A percentile compares a stretch with the other conserved stretches of the same genome.
These are phyloP conservation scores for Polytrichum commune DNA, from an alignment of 225 moss, liverwort and hornwort species.

Conservation along the genomic window DNA sequence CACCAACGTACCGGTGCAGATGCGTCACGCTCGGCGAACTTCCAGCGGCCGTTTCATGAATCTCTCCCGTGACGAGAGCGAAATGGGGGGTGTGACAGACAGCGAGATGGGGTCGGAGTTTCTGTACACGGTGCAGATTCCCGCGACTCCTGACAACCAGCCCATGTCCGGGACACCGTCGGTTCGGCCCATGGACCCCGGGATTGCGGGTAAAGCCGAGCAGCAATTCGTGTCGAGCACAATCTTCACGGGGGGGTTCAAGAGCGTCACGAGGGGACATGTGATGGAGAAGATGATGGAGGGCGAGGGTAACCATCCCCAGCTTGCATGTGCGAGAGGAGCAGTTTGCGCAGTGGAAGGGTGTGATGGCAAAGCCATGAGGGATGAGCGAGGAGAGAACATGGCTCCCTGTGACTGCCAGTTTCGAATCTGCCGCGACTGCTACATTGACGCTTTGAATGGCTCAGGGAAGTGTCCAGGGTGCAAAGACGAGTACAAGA, in stretches of 20 bases:
- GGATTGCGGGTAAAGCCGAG: slow-evolving; percentile 51
- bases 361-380: slow-evolving; percentile 67
- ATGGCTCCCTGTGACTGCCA: slow-evolving; percentile 74
- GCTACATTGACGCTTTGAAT: slow-evolving; percentile 77
- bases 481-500: slow-evolving; percentile 79
- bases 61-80: slow-evolving; percentile 67
- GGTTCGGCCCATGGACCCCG: slow-evolving; percentile 38
- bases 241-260: slow-evolving; percentile 91
- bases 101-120: slow-evolving; percentile 86
- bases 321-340: slow-evolving; percentile 43
- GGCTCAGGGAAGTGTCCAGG: slow-evolving; percentile 73
- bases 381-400: slow-evolving; percentile 62
- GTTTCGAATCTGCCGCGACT: slow-evolving; percentile 79
- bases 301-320: slow-evolving; percentile 40
- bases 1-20: slow-evolving; percentile 13
- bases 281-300: slow-evolving; percentile 88
- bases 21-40: slow-evolving; percentile 33
- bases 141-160: slow-evolving; percentile 74
- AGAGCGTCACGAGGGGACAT: slow-evolving; percentile 74
- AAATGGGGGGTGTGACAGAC: slow-evolving; percentile 49
- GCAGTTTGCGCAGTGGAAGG: slow-evolving; percentile 60
- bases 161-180: slow-evolving; percentile 55
- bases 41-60: slow-evolving; percentile 58
- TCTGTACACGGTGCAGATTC: slow-evolving; percentile 84
- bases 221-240: slow-evolving; percentile 94